Percentiles rank a stretch among this genome's conserved stretches.
phyloP scores from a whole-genome alignment of 2,329 filamentous ascomycete species.

The Leptographium radiaticola region DNA sequence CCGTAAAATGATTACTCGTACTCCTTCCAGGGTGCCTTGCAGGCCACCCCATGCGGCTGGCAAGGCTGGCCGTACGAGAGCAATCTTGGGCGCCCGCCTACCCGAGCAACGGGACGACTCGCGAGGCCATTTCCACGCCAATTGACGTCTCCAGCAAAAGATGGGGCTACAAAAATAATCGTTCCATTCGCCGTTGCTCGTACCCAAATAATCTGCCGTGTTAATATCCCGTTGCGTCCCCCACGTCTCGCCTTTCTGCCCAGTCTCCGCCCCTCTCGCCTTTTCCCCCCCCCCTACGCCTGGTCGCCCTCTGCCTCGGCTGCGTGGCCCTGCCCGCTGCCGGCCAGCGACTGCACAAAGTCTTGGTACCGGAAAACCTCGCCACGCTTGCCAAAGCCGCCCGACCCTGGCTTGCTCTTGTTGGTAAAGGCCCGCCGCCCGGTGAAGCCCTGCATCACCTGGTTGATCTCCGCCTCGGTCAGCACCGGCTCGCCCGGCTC shows the following conservation, averaged over 20 bases:
- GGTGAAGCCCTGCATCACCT: conserved; percentile 76
- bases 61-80: not conserved
- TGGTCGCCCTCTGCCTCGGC: conserved; percentile 1
- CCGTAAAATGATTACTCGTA: conserved; percentile 1
- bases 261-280: too few species aligned
- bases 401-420: conserved; percentile 33
- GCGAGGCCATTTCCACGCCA: too few species aligned
- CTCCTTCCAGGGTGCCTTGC: not conserved
- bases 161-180: too few species aligned
- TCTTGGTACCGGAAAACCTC: conserved; percentile 93
- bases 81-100: conserved; percentile 4
- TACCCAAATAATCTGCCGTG: too few species aligned
- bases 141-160: too few species aligned
- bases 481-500: conserved; percentile 56
- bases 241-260: too few species aligned
- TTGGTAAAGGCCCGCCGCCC: conserved; percentile 72
- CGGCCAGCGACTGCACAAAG: conserved; percentile 63
- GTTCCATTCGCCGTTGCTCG: too few species aligned
- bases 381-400: conserved; percentile 48
- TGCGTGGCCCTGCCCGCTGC: conserved; percentile 20
- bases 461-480: conserved; percentile 65
- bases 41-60: not conserved
- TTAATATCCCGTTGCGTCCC: too few species aligned
- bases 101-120: too few species aligned
- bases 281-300: too few species aligned